These are phyloP conservation scores for Diaporthe sp. DNA, from an alignment of 2,329 filamentous ascomycete genomes.

Conservation along the genomic window DNA sequence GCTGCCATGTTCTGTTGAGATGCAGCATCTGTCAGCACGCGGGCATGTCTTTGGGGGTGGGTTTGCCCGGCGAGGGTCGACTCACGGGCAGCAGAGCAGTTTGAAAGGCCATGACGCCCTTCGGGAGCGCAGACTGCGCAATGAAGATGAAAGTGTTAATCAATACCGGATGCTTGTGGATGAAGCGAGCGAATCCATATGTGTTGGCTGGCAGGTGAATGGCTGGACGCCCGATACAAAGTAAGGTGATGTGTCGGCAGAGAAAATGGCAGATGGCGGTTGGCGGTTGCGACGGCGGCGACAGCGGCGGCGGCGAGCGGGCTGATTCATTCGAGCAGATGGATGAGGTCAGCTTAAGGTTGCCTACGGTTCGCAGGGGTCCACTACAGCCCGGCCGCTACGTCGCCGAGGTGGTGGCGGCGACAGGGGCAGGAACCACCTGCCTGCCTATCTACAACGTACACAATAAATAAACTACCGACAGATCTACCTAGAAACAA, in stretches of 20 bases:
- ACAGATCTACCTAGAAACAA: background rate
- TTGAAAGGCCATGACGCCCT: conserved; percentile 42
- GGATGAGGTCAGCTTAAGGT: conserved; percentile 37
- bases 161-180: background rate
- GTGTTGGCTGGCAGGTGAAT: background rate
- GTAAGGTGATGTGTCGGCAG: conserved; percentile 18
- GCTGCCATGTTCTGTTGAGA: conserved; percentile 58
- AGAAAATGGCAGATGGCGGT: background rate
- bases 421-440: conserved; percentile 1
- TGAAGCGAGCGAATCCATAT: conserved; percentile 19
- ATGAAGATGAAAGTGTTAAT: conserved; percentile 3
- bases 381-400: conserved; percentile 6
- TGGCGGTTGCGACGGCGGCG: conserved; percentile 21
- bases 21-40: background rate
- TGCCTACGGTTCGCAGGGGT: conserved; percentile 9
- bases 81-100: conserved; percentile 41
- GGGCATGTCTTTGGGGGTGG: background rate
- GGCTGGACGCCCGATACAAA: conserved; percentile 11
- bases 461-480: background rate
- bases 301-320: conserved; percentile 11
- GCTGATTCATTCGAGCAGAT: conserved; percentile 27
- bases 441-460: background rate
- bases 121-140: conserved; percentile 39
- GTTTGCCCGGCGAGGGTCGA: background rate
- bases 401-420: background rate